Percentiles rank a stretch among this genome's conserved stretches.
Evolutionary conservation across 2,329 filamentous ascomycete genomes (phyloP).

Genomic region (Sporothrix dimorphospora): DNA sequence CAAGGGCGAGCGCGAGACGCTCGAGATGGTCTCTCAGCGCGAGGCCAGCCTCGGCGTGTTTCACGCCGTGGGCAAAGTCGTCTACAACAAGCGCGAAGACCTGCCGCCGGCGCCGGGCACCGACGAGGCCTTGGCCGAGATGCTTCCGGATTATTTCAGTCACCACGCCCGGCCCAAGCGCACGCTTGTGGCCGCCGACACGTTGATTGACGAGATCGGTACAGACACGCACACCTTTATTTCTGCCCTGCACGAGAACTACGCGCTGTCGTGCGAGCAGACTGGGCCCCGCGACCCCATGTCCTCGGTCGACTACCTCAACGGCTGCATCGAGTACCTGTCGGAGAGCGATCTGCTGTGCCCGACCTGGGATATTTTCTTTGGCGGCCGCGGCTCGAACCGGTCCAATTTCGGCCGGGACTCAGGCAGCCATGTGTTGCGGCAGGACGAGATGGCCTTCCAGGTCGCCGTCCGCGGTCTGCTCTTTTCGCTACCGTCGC

Average conservation of each 20-base stretch:
- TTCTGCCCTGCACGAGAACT: conserved; percentile 68
- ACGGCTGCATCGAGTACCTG: conserved; percentile 81
- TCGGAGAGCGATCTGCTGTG: conserved; percentile 88
- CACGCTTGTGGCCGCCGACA: conserved; percentile 70
- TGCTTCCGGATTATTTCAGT: conserved; percentile 62
- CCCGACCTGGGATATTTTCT: conserved; percentile 70
- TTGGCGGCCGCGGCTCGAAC: conserved; percentile 56
- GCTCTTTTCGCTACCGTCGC: conserved; percentile 80
- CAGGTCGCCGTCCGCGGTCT: conserved; percentile 87
- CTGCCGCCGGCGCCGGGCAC: conserved; percentile 44
- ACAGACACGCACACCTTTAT: conserved; percentile 70
- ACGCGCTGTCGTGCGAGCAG: conserved; percentile 77
- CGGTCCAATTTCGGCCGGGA: conserved; percentile 52
- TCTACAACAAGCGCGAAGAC: conserved; percentile 89
- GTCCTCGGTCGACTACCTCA: conserved; percentile 75
- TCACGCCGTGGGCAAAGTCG: conserved; percentile 91
- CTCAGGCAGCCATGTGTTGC: conserved; percentile 70
- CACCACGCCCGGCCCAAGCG: conserved; percentile 61
- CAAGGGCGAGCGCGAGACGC: conserved; percentile 73
- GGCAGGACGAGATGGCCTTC: conserved; percentile 93
- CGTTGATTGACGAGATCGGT: conserved; percentile 88
- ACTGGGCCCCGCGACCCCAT: conserved; percentile 53
- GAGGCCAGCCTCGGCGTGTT: conserved; percentile 93
- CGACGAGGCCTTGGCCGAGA: conserved; percentile 52
- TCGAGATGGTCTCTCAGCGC: conserved; percentile 80